Evolutionary conservation across 768 basidiomycete species (phyloP).

Genomic region (Phanerodontia chrysosporium): DNA sequence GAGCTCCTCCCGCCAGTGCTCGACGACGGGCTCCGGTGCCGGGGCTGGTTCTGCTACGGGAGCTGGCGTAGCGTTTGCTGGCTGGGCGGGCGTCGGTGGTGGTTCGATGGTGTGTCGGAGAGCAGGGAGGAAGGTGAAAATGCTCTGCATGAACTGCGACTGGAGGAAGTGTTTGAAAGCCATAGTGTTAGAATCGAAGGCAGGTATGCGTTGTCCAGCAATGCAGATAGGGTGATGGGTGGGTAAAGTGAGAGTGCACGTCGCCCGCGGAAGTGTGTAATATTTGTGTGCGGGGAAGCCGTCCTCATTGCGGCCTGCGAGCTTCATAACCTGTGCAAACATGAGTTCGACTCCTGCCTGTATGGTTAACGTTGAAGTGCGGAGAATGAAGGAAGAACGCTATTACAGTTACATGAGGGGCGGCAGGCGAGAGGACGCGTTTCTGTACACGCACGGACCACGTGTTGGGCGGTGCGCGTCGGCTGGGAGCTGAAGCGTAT

Average conservation of each 20-base stretch:
- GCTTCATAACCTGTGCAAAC: conserved; percentile 6
- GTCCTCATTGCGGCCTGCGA: conserved; percentile 6
- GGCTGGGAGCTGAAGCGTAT: not conserved
- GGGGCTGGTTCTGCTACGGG: not conserved
- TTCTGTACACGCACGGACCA: not conserved
- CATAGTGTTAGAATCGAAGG: conserved; percentile 4
- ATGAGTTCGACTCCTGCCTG: not conserved
- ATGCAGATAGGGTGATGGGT: not conserved
- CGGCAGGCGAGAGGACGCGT: not conserved
- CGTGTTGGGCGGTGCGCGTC: conserved; percentile 1
- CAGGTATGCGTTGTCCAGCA: conserved; percentile 3
- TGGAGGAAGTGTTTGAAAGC: conserved; percentile 6
- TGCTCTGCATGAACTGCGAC: conserved; percentile 12
- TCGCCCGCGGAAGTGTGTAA: not conserved
- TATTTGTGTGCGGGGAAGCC: not conserved
- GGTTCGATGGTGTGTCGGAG: conserved; percentile 10
- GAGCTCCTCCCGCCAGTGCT: conserved; percentile 14
- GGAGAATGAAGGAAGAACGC: not conserved
- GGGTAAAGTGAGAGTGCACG: not conserved
- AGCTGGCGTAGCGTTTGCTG: not conserved
- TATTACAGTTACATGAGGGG: not conserved
- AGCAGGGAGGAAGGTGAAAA: conserved; percentile 9
- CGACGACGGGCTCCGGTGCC: not conserved
- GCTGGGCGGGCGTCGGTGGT: not conserved
- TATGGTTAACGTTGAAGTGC: not conserved